Evolutionary conservation across 768 basidiomycete genomes (phyloP), one percentile per base, ranked within the genome.

Genomic region (Suillus plorans): DNA sequence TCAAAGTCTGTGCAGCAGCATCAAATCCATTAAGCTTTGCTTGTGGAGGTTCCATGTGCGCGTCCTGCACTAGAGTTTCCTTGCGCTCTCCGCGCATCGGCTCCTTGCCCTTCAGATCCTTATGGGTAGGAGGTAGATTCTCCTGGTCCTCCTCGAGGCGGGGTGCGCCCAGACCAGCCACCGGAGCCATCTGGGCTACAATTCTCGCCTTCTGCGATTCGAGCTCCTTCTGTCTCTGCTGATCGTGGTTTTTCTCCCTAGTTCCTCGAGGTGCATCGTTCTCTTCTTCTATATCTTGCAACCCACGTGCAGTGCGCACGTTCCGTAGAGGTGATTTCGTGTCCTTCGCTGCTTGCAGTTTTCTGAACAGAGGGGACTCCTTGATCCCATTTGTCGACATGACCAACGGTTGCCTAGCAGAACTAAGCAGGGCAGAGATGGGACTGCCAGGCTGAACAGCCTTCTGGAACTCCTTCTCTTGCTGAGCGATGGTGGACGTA

Each of bases 401-500:
- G 59, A 97, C 79, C 47, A 97, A 80, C 0, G 95, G 95, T 75
- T 95, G 92, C 64, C 90, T 84, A 7, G 95, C 95, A 3, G 94
- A 95, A 69, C 86, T 90, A 70, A 99, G 84, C 58, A 99, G 79
- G 3, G 93, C 94, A 36, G 93, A 92, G 65, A 99, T 96, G 0
- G 97, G 97, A 66, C 91, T 93, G 50, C 93, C 95, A 7, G 96
- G 97, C 72, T 95, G 94, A 1, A 99, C 93, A 2, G 95, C 97
- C 71, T 91, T 89, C 80, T 92, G 90, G 89, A 99, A 98, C 76
- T 99, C 97, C 74, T 90, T 90, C 84, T 99, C 97, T 73, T 94
- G 92, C 70, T 94, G 85, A 4, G 89, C 89, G 64, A 91, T 87
- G 53, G 82, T 90, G 14, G 85, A 85, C 18, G 84, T 84, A 62